Percentiles rank a stretch among this genome's conserved stretches.
Evolutionary conservation across 768 basidiomycete genomes (phyloP).

Genomic region (Coprinellus aureogranulatus): DNA sequence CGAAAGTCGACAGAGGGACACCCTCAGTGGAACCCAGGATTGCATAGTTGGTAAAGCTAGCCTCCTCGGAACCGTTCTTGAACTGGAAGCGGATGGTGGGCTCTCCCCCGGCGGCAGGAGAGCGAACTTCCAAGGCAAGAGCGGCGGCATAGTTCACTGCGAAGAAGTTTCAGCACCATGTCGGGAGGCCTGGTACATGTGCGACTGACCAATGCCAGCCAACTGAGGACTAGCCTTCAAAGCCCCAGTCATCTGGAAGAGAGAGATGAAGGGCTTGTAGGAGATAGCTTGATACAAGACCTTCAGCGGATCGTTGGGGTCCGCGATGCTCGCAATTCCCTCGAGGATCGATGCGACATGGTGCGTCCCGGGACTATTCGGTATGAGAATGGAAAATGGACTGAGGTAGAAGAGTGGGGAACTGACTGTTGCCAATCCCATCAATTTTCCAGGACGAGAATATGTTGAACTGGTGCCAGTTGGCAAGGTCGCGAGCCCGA

Average conservation of each 20-base stretch:
- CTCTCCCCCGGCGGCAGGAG: slow-evolving; percentile 33
- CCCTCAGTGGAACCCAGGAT: slow-evolving; percentile 47
- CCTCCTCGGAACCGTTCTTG: slow-evolving; percentile 61
- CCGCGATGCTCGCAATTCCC: slow-evolving; percentile 50
- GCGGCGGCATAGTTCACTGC: slow-evolving; percentile 63
- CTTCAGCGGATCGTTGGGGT: slow-evolving; percentile 51
- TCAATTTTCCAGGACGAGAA: slow-evolving; percentile 51
- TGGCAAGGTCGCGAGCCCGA: slow-evolving; percentile 59
- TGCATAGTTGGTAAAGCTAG: slow-evolving; percentile 45
- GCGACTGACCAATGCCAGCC: slow-evolving; percentile 52
- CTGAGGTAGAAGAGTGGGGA: neutral
- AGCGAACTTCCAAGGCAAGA: slow-evolving; percentile 57
- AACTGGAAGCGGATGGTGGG: slow-evolving; percentile 63
- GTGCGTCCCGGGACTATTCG: slow-evolving; percentile 63
- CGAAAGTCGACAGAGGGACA: slow-evolving; percentile 53
- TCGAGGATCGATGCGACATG: slow-evolving; percentile 59
- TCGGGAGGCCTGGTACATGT: neutral
- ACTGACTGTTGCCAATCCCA: slow-evolving; percentile 67
- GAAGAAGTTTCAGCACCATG: neutral
- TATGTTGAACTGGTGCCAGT: slow-evolving; percentile 71
- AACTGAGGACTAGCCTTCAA: slow-evolving; percentile 49
- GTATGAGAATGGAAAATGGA: neutral
- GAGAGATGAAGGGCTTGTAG: slow-evolving; percentile 75
- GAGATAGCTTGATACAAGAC: slow-evolving; percentile 59
- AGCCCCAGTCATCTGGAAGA: slow-evolving; percentile 75